Evolutionary conservation across 176 grass and related monocot species (phyloP).

Genomic region (Phoenix dactylifera): DNA sequence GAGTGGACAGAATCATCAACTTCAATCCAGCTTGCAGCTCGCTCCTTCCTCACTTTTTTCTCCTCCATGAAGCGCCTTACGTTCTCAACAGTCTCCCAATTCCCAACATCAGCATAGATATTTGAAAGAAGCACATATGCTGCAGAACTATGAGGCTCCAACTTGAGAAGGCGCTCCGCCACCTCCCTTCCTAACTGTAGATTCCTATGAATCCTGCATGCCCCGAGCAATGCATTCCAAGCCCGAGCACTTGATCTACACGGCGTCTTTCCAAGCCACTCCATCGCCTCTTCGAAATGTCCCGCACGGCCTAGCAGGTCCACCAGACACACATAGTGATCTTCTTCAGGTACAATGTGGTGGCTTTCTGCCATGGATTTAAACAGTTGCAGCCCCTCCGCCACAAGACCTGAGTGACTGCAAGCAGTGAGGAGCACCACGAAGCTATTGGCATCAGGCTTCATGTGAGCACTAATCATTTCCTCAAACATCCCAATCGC

Average conservation of each 20-base stretch:
- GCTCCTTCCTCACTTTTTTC: conserved; percentile 3
- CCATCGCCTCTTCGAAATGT: conserved; percentile 30
- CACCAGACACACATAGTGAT: conserved; percentile 43
- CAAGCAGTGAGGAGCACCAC: conserved; percentile 49
- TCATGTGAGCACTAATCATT: conserved; percentile 40
- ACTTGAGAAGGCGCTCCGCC: conserved; percentile 2
- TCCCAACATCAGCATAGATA: conserved; percentile 13
- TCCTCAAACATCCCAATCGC: conserved; percentile 37
- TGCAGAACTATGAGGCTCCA: conserved; percentile 6
- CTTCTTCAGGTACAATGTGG: conserved; percentile 37
- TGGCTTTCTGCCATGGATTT: conserved; percentile 51
- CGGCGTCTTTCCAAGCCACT: conserved; percentile 36
- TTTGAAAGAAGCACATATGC: conserved; percentile 11
- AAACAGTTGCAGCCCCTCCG: conserved; percentile 57
- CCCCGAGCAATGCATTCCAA: conserved; percentile 39
- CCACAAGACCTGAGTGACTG: conserved; percentile 36
- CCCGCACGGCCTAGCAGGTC: conserved; percentile 45
- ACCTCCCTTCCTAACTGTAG: conserved; percentile 10
- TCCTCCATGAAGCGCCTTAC: conserved; percentile 16
- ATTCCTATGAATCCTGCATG: conserved; percentile 22
- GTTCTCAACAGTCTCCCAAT: conserved; percentile 15
- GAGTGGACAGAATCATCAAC: conserved; percentile 8
- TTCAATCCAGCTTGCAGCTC: conserved; percentile 18
- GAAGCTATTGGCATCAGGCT: conserved; percentile 44
- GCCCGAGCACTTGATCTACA: conserved; percentile 21